Evolutionary conservation across 352 stramenopile genomes (phyloP).

Genomic region (Stramenopiles sp.): DNA sequence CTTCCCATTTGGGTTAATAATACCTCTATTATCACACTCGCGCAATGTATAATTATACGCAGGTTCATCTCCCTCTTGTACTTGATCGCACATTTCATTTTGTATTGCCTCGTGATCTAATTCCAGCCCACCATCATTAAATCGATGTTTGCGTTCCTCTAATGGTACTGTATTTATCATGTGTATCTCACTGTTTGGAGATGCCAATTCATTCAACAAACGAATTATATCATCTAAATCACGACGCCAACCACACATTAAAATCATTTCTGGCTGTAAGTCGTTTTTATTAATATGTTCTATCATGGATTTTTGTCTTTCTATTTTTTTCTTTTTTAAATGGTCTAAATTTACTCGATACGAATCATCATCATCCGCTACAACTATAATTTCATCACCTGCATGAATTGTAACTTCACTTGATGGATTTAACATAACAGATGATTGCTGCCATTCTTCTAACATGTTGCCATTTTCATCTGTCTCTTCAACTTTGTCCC

Average conservation of each 20-base stretch:
- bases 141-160: slow-evolving; percentile 35
- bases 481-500: too few species aligned
- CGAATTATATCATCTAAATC: slow-evolving; percentile 65
- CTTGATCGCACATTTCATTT: too few species aligned
- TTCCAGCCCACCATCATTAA: slow-evolving; percentile 36
- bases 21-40: too few species aligned
- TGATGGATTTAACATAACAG: slow-evolving; percentile 37
- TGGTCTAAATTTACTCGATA: too few species aligned
- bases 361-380: slow-evolving; percentile 60
- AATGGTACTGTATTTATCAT: slow-evolving; percentile 49
- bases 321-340: too few species aligned
- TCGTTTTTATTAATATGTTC: too few species aligned
- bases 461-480: slow-evolving; percentile 14
- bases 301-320: too few species aligned
- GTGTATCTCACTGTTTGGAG: slow-evolving; percentile 37
- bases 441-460: slow-evolving; percentile 25
- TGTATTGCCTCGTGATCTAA: too few species aligned
- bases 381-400: slow-evolving; percentile 46
- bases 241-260: slow-evolving; percentile 61
- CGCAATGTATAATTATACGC: too few species aligned
- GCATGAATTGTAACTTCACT: slow-evolving; percentile 21
- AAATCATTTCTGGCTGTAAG: slow-evolving; percentile 31
- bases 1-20: too few species aligned
- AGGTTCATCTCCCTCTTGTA: slow-evolving; percentile 27
- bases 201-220: slow-evolving; percentile 44